Conservation (phyloP, 2,329 filamentous ascomycete genomes). For the Microdochium trichocladiopsis region DNA sequence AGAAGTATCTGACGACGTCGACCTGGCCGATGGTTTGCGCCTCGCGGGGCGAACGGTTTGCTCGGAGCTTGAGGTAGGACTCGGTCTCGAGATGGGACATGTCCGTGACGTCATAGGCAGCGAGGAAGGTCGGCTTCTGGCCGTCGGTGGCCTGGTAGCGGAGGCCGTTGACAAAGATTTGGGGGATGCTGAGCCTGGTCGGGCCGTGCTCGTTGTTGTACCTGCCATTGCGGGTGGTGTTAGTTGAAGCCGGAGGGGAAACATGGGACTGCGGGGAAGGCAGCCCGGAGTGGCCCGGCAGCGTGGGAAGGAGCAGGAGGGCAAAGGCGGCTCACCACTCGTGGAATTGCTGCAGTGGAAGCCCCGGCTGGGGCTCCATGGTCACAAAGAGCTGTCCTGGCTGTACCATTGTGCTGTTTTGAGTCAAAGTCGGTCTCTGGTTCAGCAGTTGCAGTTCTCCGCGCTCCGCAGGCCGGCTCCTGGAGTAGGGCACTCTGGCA, state of each 20-base stretch:
- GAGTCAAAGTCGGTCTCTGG: neutral
- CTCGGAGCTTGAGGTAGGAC: slow-evolving; percentile 61
- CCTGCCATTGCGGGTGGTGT: slow-evolving; percentile 27
- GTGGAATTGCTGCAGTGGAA: slow-evolving; percentile 67
- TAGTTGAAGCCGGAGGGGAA: neutral
- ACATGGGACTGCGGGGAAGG: neutral
- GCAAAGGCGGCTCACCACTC: slow-evolving; percentile 48
- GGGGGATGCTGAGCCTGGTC: slow-evolving; percentile 66
- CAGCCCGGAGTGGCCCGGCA: neutral
- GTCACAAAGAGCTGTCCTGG: slow-evolving; percentile 61
- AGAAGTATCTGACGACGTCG: slow-evolving; percentile 63
- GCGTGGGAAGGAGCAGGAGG: neutral
- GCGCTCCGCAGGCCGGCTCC: neutral
- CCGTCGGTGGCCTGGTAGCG: slow-evolving; percentile 66
- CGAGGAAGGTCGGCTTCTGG: slow-evolving; percentile 62
- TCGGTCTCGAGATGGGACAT: slow-evolving; percentile 65
- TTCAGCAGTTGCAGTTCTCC: neutral
- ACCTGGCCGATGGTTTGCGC: slow-evolving; percentile 47
- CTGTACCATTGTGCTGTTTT: neutral
- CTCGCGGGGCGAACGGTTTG: slow-evolving; percentile 46
- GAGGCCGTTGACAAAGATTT: slow-evolving; percentile 69
- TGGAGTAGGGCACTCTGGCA: neutral
- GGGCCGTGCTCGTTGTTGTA: slow-evolving; percentile 93
- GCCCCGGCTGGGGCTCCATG: slow-evolving; percentile 67
- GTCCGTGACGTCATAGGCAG: slow-evolving; percentile 73